phyloP scores from a whole-genome alignment of 345 rosid genomes.

The Linum lewisii region DNA sequence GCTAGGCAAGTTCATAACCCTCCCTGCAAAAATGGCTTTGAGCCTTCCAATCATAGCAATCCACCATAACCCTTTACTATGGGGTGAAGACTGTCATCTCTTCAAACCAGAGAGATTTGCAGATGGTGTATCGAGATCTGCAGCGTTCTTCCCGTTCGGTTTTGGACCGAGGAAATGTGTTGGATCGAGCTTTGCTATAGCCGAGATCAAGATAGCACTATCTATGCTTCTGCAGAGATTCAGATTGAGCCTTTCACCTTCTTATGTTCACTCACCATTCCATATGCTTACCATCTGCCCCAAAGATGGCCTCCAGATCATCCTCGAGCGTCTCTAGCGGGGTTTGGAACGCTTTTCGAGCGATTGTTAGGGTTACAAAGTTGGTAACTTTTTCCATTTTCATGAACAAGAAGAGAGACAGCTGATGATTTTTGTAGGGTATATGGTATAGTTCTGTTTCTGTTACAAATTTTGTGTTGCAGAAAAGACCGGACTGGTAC shows the following conservation, averaged over 20 bases:
- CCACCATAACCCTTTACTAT: background rate
- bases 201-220: slow-evolving; percentile 1
- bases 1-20: background rate
- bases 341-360: too few relatives aligned
- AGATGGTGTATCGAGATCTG: background rate
- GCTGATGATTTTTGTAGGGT: too few relatives aligned
- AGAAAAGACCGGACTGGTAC: too few relatives aligned
- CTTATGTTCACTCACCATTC: slow-evolving; percentile 1
- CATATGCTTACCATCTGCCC: background rate
- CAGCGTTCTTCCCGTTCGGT: background rate
- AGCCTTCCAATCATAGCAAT: background rate
- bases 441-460: too few relatives aligned
- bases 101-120: slow-evolving; percentile 3
- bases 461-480: too few relatives aligned
- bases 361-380: too few relatives aligned
- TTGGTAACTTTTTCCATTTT: too few relatives aligned
- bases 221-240: background rate
- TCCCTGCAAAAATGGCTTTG: background rate
- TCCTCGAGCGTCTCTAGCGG: background rate
- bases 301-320: background rate
- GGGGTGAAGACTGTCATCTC: slow-evolving; percentile 3
- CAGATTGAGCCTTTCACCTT: background rate
- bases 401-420: too few relatives aligned
- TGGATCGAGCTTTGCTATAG: background rate
- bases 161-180: background rate